phyloP scores from a whole-genome alignment of 345 rosid species.

The Litchi chinensis region DNA sequence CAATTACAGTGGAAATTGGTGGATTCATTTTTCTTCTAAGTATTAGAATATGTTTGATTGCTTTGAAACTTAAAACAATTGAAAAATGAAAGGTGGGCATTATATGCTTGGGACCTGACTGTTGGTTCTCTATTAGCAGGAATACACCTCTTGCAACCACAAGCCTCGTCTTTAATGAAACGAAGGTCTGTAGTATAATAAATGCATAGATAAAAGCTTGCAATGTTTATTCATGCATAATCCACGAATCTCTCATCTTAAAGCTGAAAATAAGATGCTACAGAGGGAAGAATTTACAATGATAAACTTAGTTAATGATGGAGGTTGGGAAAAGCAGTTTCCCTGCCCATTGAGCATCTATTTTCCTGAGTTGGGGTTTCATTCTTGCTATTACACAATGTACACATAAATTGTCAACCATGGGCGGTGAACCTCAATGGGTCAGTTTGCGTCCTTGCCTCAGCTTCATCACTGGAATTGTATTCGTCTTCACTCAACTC shows the following conservation, averaged over 20 bases:
- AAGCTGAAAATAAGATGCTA: not conserved
- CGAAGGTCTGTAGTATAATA: too few relatives aligned
- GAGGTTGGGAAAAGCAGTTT: too few relatives aligned
- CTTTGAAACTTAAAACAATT: too few relatives aligned
- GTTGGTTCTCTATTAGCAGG: too few relatives aligned
- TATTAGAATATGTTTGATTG: too few relatives aligned
- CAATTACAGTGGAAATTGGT: not conserved
- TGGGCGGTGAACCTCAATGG: conserved; percentile 23
- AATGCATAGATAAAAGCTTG: too few relatives aligned
- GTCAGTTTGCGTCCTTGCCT: conserved; percentile 53
- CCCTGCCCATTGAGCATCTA: too few relatives aligned
- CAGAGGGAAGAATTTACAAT: conserved; percentile 25
- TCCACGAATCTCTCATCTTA: not conserved
- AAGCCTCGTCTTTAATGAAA: too few relatives aligned
- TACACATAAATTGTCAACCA: conserved; percentile 17
- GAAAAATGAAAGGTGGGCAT: too few relatives aligned
- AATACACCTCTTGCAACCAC: too few relatives aligned
- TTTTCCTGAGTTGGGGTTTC: too few relatives aligned
- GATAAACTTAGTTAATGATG: not conserved
- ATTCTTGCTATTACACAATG: conserved; percentile 19
- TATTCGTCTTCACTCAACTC: conserved; percentile 52
- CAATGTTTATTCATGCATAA: not conserved
- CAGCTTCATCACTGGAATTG: conserved; percentile 49
- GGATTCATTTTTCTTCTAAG: not conserved
- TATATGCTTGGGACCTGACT: too few relatives aligned